Percentiles rank a stretch among this genome's conserved stretches.
phyloP scores from a whole-genome alignment of 768 basidiomycete species.

The Lyophyllum semitale region DNA sequence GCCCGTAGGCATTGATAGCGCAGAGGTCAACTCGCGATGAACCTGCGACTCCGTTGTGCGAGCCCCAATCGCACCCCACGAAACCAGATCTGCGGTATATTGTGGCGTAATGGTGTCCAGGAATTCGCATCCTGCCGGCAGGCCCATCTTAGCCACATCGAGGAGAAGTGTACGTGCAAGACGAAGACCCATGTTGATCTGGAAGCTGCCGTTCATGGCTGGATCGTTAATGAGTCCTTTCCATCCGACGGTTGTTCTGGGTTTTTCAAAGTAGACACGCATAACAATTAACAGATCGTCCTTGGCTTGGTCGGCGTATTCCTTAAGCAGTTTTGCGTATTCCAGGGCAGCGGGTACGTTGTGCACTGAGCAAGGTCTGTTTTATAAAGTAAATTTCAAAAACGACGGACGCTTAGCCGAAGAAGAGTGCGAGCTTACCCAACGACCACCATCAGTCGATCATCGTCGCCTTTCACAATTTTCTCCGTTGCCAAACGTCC shows the following conservation, averaged over 20 bases:
- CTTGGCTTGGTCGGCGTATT: slow-evolving; percentile 77
- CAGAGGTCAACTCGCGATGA: slow-evolving; percentile 85
- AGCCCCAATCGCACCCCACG: slow-evolving; percentile 96
- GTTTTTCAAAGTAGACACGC: slow-evolving; percentile 99
- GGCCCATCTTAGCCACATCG: slow-evolving; percentile 84
- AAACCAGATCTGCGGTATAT: slow-evolving; percentile 86
- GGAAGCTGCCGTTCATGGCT: slow-evolving; percentile 88
- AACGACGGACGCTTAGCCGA: too few species aligned
- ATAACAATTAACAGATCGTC: slow-evolving; percentile 93
- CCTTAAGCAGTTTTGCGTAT: slow-evolving; percentile 78
- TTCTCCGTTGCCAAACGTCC: slow-evolving; percentile 79
- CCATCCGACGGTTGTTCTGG: slow-evolving; percentile 96
- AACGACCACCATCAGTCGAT: slow-evolving; percentile 89
- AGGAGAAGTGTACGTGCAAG: slow-evolving; percentile 84
- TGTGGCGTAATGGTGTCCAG: slow-evolving; percentile 69
- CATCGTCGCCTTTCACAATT: slow-evolving; percentile 84
- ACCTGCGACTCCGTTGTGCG: slow-evolving; percentile 93
- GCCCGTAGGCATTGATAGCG: slow-evolving; percentile 90
- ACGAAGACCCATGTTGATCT: slow-evolving; percentile 96
- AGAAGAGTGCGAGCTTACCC: slow-evolving; percentile 50
- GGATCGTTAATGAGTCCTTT: slow-evolving; percentile 99
- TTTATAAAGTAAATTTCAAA: too few species aligned
- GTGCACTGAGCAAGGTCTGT: slow-evolving; percentile 93
- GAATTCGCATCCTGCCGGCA: slow-evolving; percentile 96
- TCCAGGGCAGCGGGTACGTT: slow-evolving; percentile 83